phyloP scores from a whole-genome alignment of 2,329 filamentous ascomycete genomes.

The Penicillium rolfsii region DNA sequence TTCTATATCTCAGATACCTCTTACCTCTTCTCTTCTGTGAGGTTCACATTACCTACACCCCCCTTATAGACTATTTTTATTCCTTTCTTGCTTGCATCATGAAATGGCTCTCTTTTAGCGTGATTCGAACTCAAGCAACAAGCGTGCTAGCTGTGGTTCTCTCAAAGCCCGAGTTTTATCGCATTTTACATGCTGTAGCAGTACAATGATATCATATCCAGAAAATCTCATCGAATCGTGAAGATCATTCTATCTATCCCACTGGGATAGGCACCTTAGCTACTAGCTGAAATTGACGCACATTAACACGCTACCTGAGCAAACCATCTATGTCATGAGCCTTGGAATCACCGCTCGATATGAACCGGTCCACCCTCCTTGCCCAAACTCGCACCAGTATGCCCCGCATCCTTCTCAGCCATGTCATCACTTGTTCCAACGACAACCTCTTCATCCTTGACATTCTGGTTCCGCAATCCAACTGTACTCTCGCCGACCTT shows the following conservation, averaged over 20 bases:
- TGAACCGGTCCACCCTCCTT: conserved; percentile 17
- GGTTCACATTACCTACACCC: background rate
- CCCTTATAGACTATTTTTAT: conserved; percentile 14
- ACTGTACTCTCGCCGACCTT: conserved; percentile 53
- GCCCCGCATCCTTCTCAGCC: background rate
- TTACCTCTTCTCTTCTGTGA: conserved; percentile 12
- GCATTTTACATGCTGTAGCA: background rate
- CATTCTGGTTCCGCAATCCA: conserved; percentile 38
- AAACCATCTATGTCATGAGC: background rate
- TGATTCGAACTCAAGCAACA: background rate
- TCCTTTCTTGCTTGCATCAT: conserved; percentile 1
- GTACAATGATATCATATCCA: background rate
- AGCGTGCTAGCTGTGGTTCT: background rate
- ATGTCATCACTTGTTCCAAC: conserved; percentile 2
- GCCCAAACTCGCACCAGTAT: conserved; percentile 15
- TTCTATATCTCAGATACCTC: conserved; percentile 12
- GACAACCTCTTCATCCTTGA: conserved; percentile 34
- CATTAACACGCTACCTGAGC: background rate
- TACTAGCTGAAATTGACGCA: background rate
- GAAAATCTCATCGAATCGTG: background rate
- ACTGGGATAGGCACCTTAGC: background rate
- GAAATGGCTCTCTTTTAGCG: background rate
- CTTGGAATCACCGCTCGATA: conserved; percentile 12
- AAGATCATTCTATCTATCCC: background rate
- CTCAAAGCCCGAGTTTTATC: background rate